Percentiles rank a stretch among this genome's conserved stretches.
Conservation (phyloP, 2,329 filamentous ascomycete species). For the Intubia oerlemansii region DNA sequence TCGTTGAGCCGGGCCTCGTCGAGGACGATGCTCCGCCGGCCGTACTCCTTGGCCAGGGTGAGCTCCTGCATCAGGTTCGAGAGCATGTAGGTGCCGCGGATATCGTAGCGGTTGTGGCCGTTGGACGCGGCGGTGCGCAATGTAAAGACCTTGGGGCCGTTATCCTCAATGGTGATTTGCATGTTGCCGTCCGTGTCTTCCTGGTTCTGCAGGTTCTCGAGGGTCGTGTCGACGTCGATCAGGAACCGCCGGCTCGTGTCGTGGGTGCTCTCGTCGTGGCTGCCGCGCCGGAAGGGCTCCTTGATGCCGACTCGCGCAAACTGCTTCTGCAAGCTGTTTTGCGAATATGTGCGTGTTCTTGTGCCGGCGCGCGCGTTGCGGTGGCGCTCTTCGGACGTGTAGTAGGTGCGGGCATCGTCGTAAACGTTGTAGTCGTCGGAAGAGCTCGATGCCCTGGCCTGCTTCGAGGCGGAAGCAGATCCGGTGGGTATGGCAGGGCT, state of each 20-base stretch:
- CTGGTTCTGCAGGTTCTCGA: conserved; percentile 56
- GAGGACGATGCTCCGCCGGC: conserved; percentile 71
- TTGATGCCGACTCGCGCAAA: conserved; percentile 28
- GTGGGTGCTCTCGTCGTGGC: conserved; percentile 47
- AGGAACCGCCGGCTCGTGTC: conserved; percentile 55
- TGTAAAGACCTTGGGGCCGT: conserved; percentile 72
- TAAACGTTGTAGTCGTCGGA: conserved; percentile 26
- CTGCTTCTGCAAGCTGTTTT: conserved; percentile 33
- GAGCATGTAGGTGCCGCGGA: conserved; percentile 91
- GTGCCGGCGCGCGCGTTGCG: conserved; percentile 22
- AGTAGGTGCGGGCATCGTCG: conserved; percentile 38
- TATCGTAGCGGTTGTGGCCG: conserved; percentile 70
- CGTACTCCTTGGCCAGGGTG: conserved; percentile 76
- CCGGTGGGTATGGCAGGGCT: too few relatives aligned
- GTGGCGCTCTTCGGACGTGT: conserved; percentile 32
- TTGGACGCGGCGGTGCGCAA: conserved; percentile 71
- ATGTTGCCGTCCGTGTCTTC: conserved; percentile 90
- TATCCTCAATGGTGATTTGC: conserved; percentile 95
- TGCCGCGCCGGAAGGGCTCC: conserved; percentile 35
- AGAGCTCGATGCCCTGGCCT: neutral
- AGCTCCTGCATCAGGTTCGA: conserved; percentile 93
- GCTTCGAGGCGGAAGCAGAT: too few relatives aligned
- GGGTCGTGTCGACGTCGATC: conserved; percentile 66
- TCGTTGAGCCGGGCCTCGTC: conserved; percentile 85
- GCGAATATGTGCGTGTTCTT: conserved; percentile 34